Conservation (phyloP, 805 yeast genomes). For the Candida wancherniae region DNA sequence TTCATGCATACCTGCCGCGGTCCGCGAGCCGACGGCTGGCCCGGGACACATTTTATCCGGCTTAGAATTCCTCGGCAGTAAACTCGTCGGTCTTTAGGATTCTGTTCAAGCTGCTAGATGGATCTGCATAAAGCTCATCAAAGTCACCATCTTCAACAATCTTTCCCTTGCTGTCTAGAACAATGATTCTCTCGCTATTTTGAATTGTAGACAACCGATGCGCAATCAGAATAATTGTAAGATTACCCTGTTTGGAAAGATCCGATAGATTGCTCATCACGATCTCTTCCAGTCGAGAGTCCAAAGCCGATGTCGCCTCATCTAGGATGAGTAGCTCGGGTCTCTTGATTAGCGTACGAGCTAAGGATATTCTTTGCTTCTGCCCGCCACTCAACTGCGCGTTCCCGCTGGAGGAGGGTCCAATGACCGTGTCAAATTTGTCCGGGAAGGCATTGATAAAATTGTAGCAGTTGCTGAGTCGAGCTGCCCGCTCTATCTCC, state of each 20-base stretch:
- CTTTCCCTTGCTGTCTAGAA: conserved; percentile 48
- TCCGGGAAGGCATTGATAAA: conserved; percentile 77
- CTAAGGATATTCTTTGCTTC: conserved; percentile 87
- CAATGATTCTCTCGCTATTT: conserved; percentile 76
- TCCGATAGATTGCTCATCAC: conserved; percentile 67
- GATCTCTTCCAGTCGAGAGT: conserved; percentile 79
- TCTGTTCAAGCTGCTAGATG: conserved; percentile 41
- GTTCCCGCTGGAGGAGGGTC: conserved; percentile 70
- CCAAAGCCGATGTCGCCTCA: conserved; percentile 94
- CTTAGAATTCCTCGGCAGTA: conserved; percentile 10
- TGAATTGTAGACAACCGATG: conserved; percentile 86
- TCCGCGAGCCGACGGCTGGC: too few species aligned
- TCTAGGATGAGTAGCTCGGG: conserved; percentile 83
- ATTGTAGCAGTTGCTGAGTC: conserved; percentile 65
- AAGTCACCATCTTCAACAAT: conserved; percentile 69
- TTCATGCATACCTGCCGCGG: too few species aligned
- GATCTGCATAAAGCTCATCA: conserved; percentile 44
- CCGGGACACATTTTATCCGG: too few species aligned
- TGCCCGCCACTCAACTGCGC: conserved; percentile 90
- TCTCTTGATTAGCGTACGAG: conserved; percentile 73
- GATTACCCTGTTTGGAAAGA: conserved; percentile 41
- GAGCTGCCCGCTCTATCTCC: conserved; percentile 56
- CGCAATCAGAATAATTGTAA: conserved; percentile 83
- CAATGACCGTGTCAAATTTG: conserved; percentile 76
- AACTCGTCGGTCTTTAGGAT: conserved; percentile 31